A percentile compares a stretch with the other conserved stretches of the same genome.
phyloP scores from a whole-genome alignment of 768 basidiomycete genomes.

The Termitomyces sp. region DNA sequence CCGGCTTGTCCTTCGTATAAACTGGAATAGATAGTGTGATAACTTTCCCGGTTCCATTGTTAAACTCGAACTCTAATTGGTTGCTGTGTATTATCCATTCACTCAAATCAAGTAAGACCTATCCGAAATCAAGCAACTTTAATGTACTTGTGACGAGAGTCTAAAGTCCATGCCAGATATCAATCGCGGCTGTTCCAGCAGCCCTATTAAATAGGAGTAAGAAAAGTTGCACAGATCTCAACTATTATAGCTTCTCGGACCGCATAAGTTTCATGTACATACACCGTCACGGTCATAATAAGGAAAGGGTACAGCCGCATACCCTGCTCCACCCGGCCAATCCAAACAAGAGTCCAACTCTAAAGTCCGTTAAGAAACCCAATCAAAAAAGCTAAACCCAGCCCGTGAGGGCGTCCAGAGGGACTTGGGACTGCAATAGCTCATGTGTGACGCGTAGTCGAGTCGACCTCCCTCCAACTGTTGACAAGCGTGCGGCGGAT shows the following conservation, averaged over 20 bases:
- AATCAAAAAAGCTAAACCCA: neutral
- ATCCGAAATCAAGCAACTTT: neutral
- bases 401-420: neutral
- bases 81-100: too few relatives aligned
- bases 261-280: neutral
- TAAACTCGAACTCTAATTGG: too few relatives aligned
- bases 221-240: neutral
- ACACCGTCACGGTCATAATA: neutral
- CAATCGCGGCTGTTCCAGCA: neutral
- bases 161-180: neutral
- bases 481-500: constrained; percentile 19
- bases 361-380: neutral
- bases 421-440: neutral
- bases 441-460: constrained; percentile 15
- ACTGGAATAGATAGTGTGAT: too few relatives aligned
- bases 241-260: neutral
- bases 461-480: constrained; percentile 21
- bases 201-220: neutral
- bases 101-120: neutral
- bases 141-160: neutral
- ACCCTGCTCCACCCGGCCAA: neutral
- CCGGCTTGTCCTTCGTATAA: too few relatives aligned
- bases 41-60: too few relatives aligned
- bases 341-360: too few relatives aligned
- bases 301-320: too few relatives aligned